A percentile compares a stretch with the other conserved stretches of the same genome.
These are phyloP conservation scores for Takashimella koratensis DNA, from an alignment of 1,284 basidiomycete species.

Conservation along the genomic window DNA sequence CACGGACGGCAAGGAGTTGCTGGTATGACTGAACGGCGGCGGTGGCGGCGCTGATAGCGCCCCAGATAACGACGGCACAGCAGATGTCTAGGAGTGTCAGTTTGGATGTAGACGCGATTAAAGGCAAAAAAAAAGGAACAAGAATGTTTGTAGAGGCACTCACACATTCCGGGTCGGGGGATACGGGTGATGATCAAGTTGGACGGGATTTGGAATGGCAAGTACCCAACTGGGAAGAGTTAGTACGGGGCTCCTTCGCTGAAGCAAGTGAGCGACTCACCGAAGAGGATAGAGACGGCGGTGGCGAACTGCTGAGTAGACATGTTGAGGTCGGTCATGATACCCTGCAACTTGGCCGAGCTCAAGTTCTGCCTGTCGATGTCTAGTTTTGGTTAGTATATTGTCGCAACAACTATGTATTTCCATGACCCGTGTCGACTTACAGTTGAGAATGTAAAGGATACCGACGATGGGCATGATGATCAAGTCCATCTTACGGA, in stretches of 20 bases:
- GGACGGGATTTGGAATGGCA: constrained; percentile 16
- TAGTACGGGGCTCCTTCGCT: too few species aligned
- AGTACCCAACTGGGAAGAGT: constrained; percentile 40
- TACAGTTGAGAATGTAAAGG: constrained; percentile 11
- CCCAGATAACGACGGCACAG: constrained; percentile 38
- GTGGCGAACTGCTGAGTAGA: constrained; percentile 35
- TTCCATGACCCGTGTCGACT: background rate
- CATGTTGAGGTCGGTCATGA: constrained; percentile 32
- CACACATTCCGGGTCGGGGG: constrained; percentile 32
- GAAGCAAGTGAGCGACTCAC: constrained; percentile 1
- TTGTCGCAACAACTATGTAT: background rate
- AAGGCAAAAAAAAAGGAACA: too few species aligned
- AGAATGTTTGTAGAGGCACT: constrained; percentile 3
- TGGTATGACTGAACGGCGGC: constrained; percentile 35
- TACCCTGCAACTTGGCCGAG: constrained; percentile 23
- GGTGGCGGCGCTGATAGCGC: constrained; percentile 31
- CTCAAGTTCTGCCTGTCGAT: background rate
- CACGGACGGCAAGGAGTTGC: constrained; percentile 17
- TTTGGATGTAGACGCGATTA: background rate
- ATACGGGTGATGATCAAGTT: constrained; percentile 25
- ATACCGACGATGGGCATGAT: constrained; percentile 17
- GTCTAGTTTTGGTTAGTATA: background rate
- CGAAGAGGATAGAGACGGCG: constrained; percentile 46
- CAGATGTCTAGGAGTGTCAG: constrained; percentile 25
- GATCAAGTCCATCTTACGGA: constrained; percentile 25